Evolutionary conservation across 164 flowering plant species (phyloP).

Genomic region (Kalanchoe fedtschenkoi): DNA sequence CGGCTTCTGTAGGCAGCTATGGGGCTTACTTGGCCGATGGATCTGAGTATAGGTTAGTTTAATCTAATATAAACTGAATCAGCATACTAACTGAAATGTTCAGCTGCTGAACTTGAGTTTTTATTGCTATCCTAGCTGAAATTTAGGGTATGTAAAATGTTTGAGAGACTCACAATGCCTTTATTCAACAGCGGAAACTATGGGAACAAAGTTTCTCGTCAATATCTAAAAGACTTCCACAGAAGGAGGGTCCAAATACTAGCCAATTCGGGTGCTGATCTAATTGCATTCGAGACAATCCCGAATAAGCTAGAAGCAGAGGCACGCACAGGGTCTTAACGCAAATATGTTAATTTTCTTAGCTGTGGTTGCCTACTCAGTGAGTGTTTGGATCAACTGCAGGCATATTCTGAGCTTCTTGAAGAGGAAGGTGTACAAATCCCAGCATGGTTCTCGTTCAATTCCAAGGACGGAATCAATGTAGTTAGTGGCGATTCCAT

Average conservation of each 20-base stretch:
- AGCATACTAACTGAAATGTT: not conserved
- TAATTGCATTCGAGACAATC: conserved; percentile 89
- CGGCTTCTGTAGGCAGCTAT: conserved; percentile 59
- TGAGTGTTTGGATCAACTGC: conserved; percentile 2
- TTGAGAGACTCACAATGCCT: not conserved
- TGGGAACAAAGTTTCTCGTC: conserved; percentile 45
- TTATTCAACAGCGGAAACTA: conserved; percentile 54
- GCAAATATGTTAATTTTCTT: not conserved
- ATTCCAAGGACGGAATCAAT: conserved; percentile 65
- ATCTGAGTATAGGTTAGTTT: conserved; percentile 43
- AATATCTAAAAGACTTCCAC: conserved; percentile 70
- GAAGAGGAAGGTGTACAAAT: conserved; percentile 55
- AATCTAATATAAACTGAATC: not conserved
- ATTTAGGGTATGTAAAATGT: conserved; percentile 8
- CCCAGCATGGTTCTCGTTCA: conserved; percentile 89
- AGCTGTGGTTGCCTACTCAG: not conserved
- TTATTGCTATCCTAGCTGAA: not conserved
- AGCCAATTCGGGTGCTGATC: conserved; percentile 59
- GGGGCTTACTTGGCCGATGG: conserved; percentile 68
- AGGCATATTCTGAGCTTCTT: conserved; percentile 81
- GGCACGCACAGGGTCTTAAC: conserved; percentile 24
- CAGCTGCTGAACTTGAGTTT: not conserved
- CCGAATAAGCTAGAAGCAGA: conserved; percentile 87
- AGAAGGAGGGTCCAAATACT: conserved; percentile 78
- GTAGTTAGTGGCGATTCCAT: conserved; percentile 77